A percentile compares a stretch with the other conserved stretches of the same genome.
Evolutionary conservation across 495 filamentous ascomycete species (phyloP).

Genomic region (Hypoxylon fuscum): DNA sequence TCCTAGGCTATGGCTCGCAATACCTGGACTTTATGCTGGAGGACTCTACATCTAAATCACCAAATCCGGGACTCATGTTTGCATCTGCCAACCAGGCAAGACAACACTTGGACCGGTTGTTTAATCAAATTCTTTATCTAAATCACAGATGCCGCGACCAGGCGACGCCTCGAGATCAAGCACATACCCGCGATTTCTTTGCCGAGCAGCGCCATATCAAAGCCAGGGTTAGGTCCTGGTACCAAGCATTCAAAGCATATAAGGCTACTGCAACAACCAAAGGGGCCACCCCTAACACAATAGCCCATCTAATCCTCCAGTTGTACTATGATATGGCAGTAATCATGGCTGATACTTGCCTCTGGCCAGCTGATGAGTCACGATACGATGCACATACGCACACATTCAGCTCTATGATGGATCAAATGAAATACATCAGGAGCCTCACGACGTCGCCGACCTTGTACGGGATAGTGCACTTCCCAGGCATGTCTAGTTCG

Average conservation of each 20-base stretch:
- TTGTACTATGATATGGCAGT: conserved; percentile 57
- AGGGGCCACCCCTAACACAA: not conserved
- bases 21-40: conserved; percentile 18
- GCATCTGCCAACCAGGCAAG: conserved; percentile 40
- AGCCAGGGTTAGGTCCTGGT: conserved; percentile 37
- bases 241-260: conserved; percentile 29
- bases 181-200: conserved; percentile 2
- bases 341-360: conserved; percentile 56
- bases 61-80: conserved; percentile 27
- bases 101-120: conserved; percentile 44
- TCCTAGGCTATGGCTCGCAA: conserved; percentile 37
- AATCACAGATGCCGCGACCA: conserved; percentile 31
- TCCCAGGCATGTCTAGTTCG: conserved; percentile 41
- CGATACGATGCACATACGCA: conserved; percentile 53
- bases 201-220: conserved; percentile 24
- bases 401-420: conserved; percentile 51
- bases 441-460: not conserved
- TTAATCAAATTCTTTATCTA: conserved; percentile 43
- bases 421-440: conserved; percentile 44
- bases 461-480: conserved; percentile 1
- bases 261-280: not conserved
- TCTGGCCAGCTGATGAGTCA: conserved; percentile 47
- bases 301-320: conserved; percentile 47
- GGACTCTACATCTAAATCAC: conserved; percentile 10
- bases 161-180: not conserved